phyloP scores from a whole-genome alignment of 164 flowering plant genomes.

The Houttuynia cordata region DNA sequence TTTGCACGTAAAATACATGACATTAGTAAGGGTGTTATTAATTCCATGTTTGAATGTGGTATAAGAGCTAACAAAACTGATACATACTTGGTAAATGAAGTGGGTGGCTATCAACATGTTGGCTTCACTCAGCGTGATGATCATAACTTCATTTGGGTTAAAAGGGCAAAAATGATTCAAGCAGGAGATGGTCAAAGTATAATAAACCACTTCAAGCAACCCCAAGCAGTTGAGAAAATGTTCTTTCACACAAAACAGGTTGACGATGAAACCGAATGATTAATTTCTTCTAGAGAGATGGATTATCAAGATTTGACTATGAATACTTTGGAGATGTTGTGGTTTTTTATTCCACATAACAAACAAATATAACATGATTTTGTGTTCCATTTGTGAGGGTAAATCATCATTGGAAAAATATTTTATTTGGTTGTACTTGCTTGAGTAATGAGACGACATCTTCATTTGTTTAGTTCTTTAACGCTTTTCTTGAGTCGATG shows the following conservation, averaged over 20 bases:
- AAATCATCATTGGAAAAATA: slow-evolving; percentile 9
- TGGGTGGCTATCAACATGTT: background rate
- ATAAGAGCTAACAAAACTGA: too few species aligned
- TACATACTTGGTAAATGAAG: too few species aligned
- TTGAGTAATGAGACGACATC: slow-evolving; percentile 5
- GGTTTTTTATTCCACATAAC: background rate
- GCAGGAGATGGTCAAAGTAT: background rate
- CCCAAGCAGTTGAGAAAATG: background rate
- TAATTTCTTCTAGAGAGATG: background rate
- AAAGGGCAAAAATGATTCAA: background rate
- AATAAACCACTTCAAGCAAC: background rate
- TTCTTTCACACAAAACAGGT: background rate
- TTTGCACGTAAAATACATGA: background rate
- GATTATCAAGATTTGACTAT: background rate
- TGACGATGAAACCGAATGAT: background rate
- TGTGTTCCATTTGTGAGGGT: slow-evolving; percentile 5
- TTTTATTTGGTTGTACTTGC: slow-evolving; percentile 8
- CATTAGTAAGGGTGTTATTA: too few species aligned
- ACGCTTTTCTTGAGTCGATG: slow-evolving; percentile 7
- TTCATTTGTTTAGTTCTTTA: slow-evolving; percentile 10
- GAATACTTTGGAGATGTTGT: slow-evolving; percentile 1
- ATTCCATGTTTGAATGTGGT: too few species aligned
- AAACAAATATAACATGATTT: slow-evolving; percentile 4
- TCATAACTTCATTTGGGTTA: background rate
- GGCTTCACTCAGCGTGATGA: background rate